Percentiles rank a stretch among this genome's conserved stretches.
Conservation (phyloP, 768 basidiomycete species). For the Trametes cingulata region DNA sequence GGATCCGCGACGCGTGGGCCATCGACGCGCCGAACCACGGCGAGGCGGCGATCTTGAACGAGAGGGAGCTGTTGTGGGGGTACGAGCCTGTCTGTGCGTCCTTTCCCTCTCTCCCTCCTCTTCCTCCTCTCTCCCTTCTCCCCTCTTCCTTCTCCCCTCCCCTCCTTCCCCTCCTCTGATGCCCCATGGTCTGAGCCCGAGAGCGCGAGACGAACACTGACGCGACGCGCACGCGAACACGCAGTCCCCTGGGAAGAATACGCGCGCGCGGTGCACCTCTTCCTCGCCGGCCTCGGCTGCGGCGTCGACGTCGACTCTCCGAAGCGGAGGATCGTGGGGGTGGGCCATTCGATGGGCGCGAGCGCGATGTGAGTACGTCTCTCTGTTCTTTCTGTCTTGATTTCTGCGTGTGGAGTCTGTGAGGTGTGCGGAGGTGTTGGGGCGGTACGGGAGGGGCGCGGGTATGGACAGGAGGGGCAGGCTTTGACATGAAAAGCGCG, state of each 20-base stretch:
- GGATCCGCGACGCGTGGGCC: conserved; percentile 51
- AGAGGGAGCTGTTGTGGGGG: conserved; percentile 40
- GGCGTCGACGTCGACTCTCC: conserved; percentile 53
- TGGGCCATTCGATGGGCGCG: conserved; percentile 61
- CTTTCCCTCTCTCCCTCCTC: not conserved
- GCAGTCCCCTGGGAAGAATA: conserved; percentile 56
- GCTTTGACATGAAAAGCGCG: too few relatives aligned
- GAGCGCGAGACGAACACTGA: too few relatives aligned
- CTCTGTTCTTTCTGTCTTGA: not conserved
- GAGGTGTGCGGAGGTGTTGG: too few relatives aligned
- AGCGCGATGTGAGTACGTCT: conserved; percentile 39
- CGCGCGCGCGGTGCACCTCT: conserved; percentile 45
- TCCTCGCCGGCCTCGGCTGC: conserved; percentile 48
- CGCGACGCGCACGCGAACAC: not conserved
- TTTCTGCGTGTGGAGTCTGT: too few relatives aligned
- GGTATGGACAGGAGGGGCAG: too few relatives aligned
- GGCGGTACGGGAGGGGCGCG: too few relatives aligned
- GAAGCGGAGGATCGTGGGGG: conserved; percentile 47
- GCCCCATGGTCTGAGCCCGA: too few relatives aligned
- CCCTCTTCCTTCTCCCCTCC: too few relatives aligned
- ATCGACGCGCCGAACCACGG: conserved; percentile 59
- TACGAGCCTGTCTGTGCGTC: conserved; percentile 45
- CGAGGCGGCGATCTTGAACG: conserved; percentile 51
- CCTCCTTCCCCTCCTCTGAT: too few relatives aligned
- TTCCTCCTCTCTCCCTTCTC: too few relatives aligned